Base-by-base conservation (phyloP, 2,329 filamentous ascomycete genomes). In the Stemphylium lycopersici region DNA sequence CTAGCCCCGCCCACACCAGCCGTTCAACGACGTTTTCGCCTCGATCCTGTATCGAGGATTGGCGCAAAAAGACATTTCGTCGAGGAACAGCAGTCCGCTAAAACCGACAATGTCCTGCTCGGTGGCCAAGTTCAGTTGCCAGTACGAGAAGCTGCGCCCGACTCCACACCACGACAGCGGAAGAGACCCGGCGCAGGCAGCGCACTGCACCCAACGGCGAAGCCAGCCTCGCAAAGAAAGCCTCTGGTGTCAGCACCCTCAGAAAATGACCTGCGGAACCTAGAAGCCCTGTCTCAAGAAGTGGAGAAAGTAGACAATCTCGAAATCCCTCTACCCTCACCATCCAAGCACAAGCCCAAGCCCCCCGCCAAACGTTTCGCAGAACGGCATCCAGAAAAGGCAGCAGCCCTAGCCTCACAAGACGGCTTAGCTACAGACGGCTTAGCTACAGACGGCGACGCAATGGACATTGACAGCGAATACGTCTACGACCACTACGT, bases 401-500 rank as follows among this genome's bases (percentile, higher is more conserved):
- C 66, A 2, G 62, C 68, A 15, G 56, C 53, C 3, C 60, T 67
- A 10, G 56, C 58, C 1, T 51, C 52, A 1, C 55, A 59, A 11
- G 37, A 56, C n/a, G n/a, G n/a, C n/a, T n/a, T n/a, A n/a, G n/a
- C 29, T 4, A 40, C 37, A 1, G 48, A 68, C 10, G 47, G 48
- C 7, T n/a, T n/a, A n/a, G n/a, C 29, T 4, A 40, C 37, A 1
- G 48, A 68, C 10, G 47, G 48, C 7, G 62, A 74, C 40, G 65
- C 66, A 16, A 74, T 74, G 55, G 75, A 79, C 33, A 66, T 74
- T 8, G 76, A 78, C 18, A 69, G 79, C 18, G 82, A 84, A 39
- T 87, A 84, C 66, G 83, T 87, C 52, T 86, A 85, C 69, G 85
- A 87, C 62, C 85, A 83, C 8, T 87, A 87, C 67, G 75, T 86